Evolutionary conservation across 2,329 filamentous ascomycete genomes (phyloP), one percentile per base, ranked within the genome.

Genomic region (Lithohypha guttulata): DNA sequence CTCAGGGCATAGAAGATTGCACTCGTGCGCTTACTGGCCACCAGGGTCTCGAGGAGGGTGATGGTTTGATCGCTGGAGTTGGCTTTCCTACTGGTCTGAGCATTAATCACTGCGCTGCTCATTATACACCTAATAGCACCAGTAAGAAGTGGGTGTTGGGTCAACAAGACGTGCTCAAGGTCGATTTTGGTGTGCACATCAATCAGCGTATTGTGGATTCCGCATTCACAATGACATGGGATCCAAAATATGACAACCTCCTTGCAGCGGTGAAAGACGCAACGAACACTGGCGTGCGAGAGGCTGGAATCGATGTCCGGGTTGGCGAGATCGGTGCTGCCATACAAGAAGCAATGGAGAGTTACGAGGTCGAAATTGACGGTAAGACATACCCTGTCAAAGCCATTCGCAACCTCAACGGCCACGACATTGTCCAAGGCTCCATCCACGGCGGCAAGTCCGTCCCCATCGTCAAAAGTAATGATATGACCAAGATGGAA

Each of bases 401-500:
- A 67, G 73, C 79, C 48, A 89, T 93, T 56, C 79, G 82, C 49
- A 91, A 91, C 64, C 69, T 93, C 44, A 89, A 83, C 55, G 86
- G 85, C 7, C 87, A 95, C 66, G 89, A 83, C 50, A 95, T 95
- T 55, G 71, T 84, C 41, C 86, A 78, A 45, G 91, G 87, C 67
- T 79, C 77, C 59, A 95, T 95, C 53, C 87, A 95, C 64, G 86
- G 87, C 42, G 82, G 77, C 53, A 95, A 95, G 71, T 86, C 83
- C 50, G 84, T 95, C 36, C 89, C 87, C 0, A 94, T 95, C 54
- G 85, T 95, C 48, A 93, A 93, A 68, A 80, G 77, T 46, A 75
- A 75, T 46, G 84, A 93, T 55, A 77, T 80, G 59, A 93, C 85
- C 37, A 94, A 93, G 71, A 96, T 96, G 89, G 87, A 95, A 65